Evolutionary conservation across 768 basidiomycete genomes (phyloP), one percentile per base, ranked within the genome.

Genomic region (Tulasnella sp.): DNA sequence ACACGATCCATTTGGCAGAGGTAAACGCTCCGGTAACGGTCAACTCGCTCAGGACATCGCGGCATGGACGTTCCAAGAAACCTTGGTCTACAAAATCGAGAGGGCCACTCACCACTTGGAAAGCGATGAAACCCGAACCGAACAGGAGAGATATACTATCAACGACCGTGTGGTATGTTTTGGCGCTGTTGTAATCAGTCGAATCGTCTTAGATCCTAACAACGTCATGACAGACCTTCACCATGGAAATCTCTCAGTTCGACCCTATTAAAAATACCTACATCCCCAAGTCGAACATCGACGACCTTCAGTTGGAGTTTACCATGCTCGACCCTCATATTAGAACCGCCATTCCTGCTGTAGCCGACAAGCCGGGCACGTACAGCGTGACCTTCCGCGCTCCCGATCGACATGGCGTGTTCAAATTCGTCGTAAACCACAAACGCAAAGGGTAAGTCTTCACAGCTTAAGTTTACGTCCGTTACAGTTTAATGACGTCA

Each of bases 271-370:
- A 85, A 7, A 83, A 85, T 11, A 82, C 81, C 15, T 98, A 95
- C 94, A 84, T 84, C 72, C 91, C 94, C 0, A 90, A 90, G 82
- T 89, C 90, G 15, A 88, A 86, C 39, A 82, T 94, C 71, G 82
- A 84, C 14, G 97, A 99, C 82, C 81, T 99, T 37, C 97, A 98
- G 80, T 86, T 99, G 71, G 96, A 97, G 80, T 98, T 99, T 82
- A 97, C 95, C 29, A 99, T 99, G 97, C 89, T 99, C 52, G 97
- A 99, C 82, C 97, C 97, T 0, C 96, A 97, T 83, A 85, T 99
- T 77, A 93, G 97, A 42, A 94, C 90, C 17, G 84, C 91, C 8
- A 86, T 99, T 12, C 85, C 83, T 14, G 86, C 91, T 14, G 88
- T 89, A 11, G 74, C 84, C 4, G 87, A 87, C 0, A 79, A 83